Evolutionary conservation across 1,139 yeast species (phyloP), one percentile per base, ranked within the genome.

Genomic region (Debaryomyces fabryi): DNA sequence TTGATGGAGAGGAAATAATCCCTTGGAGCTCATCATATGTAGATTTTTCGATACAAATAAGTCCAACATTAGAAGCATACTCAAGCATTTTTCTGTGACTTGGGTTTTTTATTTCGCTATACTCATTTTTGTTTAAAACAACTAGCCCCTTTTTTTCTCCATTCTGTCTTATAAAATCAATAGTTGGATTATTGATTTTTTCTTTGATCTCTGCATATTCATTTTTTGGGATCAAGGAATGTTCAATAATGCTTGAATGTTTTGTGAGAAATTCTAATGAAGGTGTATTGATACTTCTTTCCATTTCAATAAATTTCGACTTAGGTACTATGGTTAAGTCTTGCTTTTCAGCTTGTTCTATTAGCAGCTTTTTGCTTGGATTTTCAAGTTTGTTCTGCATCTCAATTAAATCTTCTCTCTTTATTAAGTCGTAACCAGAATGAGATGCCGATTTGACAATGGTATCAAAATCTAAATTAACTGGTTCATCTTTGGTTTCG

Each of bases 401-500:
- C 6, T 24, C 33, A 9, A 6, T 33, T 20, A 45, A 42, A 9
- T 6, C 18, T 8, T 42, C 42, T 1, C 23, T 39, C 23, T 39
- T 33, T 15, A 42, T 24, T 20, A 50, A 24, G 13, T 44, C 45
- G 12, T 44, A 39, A 3, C 46, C 51, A 2, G 25, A 24, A 23
- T 29, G 16, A 8, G 30, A 23, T 13, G 46, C 34, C 23, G 36
- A 33, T n/a, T 13, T 15, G 30, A 30, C 1, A 59, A 70, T 55
- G 49, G 60, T 63, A 1, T 64, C 65, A 20, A 59, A 23, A 7
- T 58, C 47, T 6, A 74, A 74, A 4, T 53, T 37, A 2, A 56
- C 58, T 12, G 43, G 30, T 7, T 30, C 20, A 7, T 32, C 32
- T 20, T 15, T 20, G 9, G 37, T n/a, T 12, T 40, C 43, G 7